phyloP scores from a whole-genome alignment of 148 eudicot genomes.

The Polygonum maritimum region DNA sequence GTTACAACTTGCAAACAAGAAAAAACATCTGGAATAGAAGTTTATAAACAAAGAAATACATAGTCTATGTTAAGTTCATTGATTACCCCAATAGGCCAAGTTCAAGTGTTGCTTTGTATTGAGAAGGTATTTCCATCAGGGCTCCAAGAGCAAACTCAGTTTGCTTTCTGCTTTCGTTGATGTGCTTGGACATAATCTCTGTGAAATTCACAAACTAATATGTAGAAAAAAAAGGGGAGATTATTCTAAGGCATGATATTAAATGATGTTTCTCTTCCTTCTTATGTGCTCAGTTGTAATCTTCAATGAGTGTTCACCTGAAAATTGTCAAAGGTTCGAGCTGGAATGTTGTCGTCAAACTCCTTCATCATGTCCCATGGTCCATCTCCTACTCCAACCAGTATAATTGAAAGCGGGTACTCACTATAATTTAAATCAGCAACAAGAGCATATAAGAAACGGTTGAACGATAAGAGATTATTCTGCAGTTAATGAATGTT shows the following conservation, averaged over 20 bases:
- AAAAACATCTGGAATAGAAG: not conserved
- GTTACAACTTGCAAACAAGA: not conserved
- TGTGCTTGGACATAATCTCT: slow-evolving; percentile 68
- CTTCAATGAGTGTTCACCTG: slow-evolving; percentile 40
- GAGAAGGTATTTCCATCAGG: slow-evolving; percentile 90
- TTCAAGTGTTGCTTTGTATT: slow-evolving; percentile 82
- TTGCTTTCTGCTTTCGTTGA: slow-evolving; percentile 57
- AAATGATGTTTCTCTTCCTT: not conserved
- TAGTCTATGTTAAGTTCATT: not conserved
- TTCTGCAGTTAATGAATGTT: not conserved
- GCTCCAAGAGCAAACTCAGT: slow-evolving; percentile 88
- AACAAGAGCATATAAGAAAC: not conserved
- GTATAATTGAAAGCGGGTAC: slow-evolving; percentile 74
- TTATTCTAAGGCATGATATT: not conserved
- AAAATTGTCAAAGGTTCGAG: slow-evolving; percentile 89
- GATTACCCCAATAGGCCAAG: slow-evolving; percentile 70
- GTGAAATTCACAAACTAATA: slow-evolving; percentile 88
- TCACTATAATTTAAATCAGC: slow-evolving; percentile 34
- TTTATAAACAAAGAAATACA: not conserved
- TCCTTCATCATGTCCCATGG: slow-evolving; percentile 99
- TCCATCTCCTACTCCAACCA: slow-evolving; percentile 99
- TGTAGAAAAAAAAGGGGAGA: not conserved
- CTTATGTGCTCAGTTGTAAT: not conserved
- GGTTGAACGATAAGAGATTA: not conserved
- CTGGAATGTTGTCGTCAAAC: slow-evolving; percentile 91